Conservation (phyloP, 768 basidiomycete species). For the Daedaleopsis nitida region DNA sequence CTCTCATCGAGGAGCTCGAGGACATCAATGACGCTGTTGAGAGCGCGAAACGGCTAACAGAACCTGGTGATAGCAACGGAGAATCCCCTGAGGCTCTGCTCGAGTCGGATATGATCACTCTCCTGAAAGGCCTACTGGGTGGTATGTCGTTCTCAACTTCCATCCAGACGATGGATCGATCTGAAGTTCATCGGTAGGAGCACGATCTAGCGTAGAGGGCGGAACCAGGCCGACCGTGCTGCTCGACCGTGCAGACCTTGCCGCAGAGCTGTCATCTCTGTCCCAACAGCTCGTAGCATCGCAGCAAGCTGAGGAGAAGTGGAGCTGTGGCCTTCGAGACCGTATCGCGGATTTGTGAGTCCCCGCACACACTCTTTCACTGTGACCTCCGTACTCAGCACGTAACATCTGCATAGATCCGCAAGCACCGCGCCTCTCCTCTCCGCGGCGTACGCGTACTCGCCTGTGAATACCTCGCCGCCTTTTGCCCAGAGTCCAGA, state of each 20-base stretch:
- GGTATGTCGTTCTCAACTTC: slow-evolving; percentile 3
- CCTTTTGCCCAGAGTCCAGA: slow-evolving; percentile 15
- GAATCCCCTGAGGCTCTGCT: not conserved
- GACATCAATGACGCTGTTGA: slow-evolving; percentile 18
- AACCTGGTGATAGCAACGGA: no score
- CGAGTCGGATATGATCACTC: slow-evolving; percentile 4
- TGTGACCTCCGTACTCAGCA: no score
- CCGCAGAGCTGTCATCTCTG: slow-evolving; percentile 4
- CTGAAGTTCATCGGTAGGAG: not conserved
- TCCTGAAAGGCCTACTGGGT: slow-evolving; percentile 18
- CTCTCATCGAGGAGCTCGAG: slow-evolving; percentile 38
- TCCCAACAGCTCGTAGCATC: not conserved
- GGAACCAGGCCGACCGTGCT: slow-evolving; percentile 16
- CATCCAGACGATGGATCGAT: not conserved
- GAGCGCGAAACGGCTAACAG: not conserved
- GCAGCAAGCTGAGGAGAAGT: slow-evolving; percentile 8
- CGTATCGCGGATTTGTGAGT: slow-evolving; percentile 12
- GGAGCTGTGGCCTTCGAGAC: slow-evolving; percentile 2
- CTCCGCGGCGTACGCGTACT: slow-evolving; percentile 15
- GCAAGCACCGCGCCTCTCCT: slow-evolving; percentile 8
- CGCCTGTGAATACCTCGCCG: slow-evolving; percentile 24
- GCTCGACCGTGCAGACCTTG: slow-evolving; percentile 14
- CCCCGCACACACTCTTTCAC: not conserved
- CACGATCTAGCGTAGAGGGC: slow-evolving; percentile 1
- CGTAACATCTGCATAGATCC: not conserved